phyloP scores from a whole-genome alignment of 1,139 yeast species.

The Spathaspora sp. region DNA sequence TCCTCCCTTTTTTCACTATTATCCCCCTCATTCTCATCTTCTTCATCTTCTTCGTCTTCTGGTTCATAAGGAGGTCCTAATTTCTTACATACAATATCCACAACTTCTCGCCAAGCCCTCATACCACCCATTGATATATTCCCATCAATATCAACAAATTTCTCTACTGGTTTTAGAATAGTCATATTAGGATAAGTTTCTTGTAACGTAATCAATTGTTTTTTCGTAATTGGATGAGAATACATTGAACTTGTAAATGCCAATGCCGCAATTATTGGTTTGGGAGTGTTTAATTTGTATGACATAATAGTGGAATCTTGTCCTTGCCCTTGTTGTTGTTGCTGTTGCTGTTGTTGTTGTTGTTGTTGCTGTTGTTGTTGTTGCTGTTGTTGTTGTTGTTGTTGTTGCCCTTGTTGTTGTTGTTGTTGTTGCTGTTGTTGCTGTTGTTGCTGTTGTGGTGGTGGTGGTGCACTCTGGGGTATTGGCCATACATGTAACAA shows the following conservation, averaged over 20 bases:
- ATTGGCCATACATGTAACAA: constrained; percentile 28
- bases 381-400: constrained; percentile 5
- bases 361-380: constrained; percentile 7
- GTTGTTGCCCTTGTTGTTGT: no score
- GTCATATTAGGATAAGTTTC: constrained; percentile 29
- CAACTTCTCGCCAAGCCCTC: constrained; percentile 33
- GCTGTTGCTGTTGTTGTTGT: constrained; percentile 6
- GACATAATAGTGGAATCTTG: constrained; percentile 20
- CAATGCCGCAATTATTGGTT: constrained; percentile 28
- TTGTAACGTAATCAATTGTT: constrained; percentile 22
- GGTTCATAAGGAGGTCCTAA: constrained; percentile 24
- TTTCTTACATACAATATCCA: constrained; percentile 26
- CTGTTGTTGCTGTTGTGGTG: constrained; percentile 6
- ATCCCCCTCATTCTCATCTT: constrained; percentile 15
- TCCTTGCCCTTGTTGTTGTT: no score
- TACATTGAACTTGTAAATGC: constrained; percentile 31
- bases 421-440: constrained; percentile 6
- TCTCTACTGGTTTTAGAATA: constrained; percentile 31
- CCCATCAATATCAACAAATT: constrained; percentile 31
- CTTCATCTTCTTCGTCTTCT: constrained; percentile 22
- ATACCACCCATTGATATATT: constrained; percentile 35
- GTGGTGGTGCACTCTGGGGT: constrained; percentile 12
- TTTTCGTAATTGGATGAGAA: constrained; percentile 30
- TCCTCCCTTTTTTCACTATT: constrained; percentile 15
- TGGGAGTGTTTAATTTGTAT: constrained; percentile 20